Conservation (phyloP, 176 grass and related monocot genomes). For the Dactylis glomerata region DNA sequence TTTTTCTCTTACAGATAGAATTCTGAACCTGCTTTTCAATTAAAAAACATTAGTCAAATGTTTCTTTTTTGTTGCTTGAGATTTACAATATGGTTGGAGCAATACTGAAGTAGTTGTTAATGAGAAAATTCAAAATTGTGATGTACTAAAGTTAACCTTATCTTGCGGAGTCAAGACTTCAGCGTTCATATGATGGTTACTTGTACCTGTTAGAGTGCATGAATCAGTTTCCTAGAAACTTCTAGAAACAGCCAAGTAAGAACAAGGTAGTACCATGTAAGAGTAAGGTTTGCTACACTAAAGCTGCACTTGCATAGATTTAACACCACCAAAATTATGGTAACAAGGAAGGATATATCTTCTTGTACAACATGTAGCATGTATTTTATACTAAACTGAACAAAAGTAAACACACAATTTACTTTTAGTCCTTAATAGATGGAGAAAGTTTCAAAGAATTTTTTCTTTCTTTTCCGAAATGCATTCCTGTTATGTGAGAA, state of each 20-base stretch:
- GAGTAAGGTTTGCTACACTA: background rate
- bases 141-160: slow-evolving; percentile 45
- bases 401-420: background rate
- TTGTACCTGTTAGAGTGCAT: slow-evolving; percentile 40
- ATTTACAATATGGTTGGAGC: slow-evolving; percentile 26
- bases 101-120: slow-evolving; percentile 36
- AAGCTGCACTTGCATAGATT: background rate
- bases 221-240: slow-evolving; percentile 34
- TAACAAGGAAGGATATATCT: background rate
- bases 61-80: slow-evolving; percentile 25
- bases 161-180: slow-evolving; percentile 50
- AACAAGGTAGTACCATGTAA: background rate
- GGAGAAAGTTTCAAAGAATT: background rate
- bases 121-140: slow-evolving; percentile 32
- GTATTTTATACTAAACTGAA: background rate
- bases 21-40: slow-evolving; percentile 34
- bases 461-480: background rate
- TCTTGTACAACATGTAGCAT: background rate
- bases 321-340: background rate
- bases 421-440: background rate
- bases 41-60: slow-evolving; percentile 31
- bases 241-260: slow-evolving; percentile 30
- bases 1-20: slow-evolving; percentile 36
- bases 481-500: background rate
- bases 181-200: slow-evolving; percentile 38